Evolutionary conservation across 2,329 filamentous ascomycete genomes (phyloP).

Genomic region (Monilinia aucupariae): DNA sequence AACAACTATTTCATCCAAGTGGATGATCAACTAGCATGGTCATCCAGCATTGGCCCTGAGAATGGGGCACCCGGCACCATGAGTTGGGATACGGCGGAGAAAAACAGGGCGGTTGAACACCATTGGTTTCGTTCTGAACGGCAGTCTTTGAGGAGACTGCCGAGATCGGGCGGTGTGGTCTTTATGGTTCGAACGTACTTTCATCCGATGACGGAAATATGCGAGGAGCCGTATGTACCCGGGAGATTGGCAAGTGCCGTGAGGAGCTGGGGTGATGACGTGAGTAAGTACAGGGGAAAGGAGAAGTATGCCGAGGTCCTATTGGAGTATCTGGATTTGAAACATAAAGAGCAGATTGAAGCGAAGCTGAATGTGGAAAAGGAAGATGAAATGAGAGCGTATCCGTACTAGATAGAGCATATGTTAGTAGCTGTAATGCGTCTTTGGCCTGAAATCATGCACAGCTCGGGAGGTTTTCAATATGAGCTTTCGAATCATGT

Average conservation of each 20-base stretch:
- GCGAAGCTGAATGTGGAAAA: slow-evolving; percentile 56
- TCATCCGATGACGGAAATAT: slow-evolving; percentile 51
- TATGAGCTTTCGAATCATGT: not conserved
- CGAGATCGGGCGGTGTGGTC: slow-evolving; percentile 48
- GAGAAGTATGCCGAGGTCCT: slow-evolving; percentile 69
- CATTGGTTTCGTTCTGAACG: slow-evolving; percentile 70
- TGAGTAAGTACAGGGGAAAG: slow-evolving; percentile 70
- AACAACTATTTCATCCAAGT: slow-evolving; percentile 90
- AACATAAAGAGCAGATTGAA: slow-evolving; percentile 68
- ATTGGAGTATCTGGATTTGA: slow-evolving; percentile 68
- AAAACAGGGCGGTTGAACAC: slow-evolving; percentile 64
- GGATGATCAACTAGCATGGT: slow-evolving; percentile 73
- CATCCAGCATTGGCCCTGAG: slow-evolving; percentile 67
- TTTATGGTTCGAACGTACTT: slow-evolving; percentile 61
- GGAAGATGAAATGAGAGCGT: slow-evolving; percentile 55
- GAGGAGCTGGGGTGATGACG: slow-evolving; percentile 75
- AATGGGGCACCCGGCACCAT: slow-evolving; percentile 49
- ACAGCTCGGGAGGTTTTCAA: not conserved
- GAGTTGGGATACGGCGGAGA: slow-evolving; percentile 72
- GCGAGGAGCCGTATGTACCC: slow-evolving; percentile 65
- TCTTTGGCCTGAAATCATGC: not conserved
- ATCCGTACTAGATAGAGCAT: slow-evolving; percentile 47
- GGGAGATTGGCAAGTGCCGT: slow-evolving; percentile 72
- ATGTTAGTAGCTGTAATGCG: not conserved
- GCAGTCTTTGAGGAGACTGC: slow-evolving; percentile 57